These are phyloP conservation scores for Sphagnum contortum DNA, from an alignment of 225 moss, liverwort and hornwort species.

Conservation along the genomic window DNA sequence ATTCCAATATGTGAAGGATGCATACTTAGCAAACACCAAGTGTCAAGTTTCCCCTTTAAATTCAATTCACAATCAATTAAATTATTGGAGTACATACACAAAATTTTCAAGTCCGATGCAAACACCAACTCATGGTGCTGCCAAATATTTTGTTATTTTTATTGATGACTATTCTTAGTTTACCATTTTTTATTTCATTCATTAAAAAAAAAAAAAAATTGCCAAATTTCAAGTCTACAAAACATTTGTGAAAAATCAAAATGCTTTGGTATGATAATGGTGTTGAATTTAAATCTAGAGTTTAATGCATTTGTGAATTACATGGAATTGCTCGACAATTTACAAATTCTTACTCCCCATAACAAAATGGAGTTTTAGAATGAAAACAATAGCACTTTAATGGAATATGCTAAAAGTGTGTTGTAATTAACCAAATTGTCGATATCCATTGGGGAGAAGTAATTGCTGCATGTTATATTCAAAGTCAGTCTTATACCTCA, in stretches of 20 bases:
- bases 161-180: conserved; percentile 3
- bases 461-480: neutral
- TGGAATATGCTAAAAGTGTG: neutral
- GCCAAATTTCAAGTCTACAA: neutral
- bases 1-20: neutral
- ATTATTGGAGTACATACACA: neutral
- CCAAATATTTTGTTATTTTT: neutral
- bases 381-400: neutral
- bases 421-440: neutral
- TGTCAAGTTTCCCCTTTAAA: neutral
- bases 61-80: neutral
- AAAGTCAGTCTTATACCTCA: neutral
- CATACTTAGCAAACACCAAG: neutral
- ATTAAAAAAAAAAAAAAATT: neutral
- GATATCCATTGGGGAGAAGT: conserved; percentile 5
- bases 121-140: neutral
- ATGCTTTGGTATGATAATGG: neutral
- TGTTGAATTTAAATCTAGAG: neutral
- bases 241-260: neutral
- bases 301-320: neutral
- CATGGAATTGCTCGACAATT: neutral
- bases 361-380: conserved; percentile 3
- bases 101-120: neutral
- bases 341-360: neutral
- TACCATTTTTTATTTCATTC: neutral